Evolutionary conservation across 2,329 filamentous ascomycete genomes (phyloP), one percentile per base, ranked within the genome.

Genomic region (Sporothrix variecibatus): DNA sequence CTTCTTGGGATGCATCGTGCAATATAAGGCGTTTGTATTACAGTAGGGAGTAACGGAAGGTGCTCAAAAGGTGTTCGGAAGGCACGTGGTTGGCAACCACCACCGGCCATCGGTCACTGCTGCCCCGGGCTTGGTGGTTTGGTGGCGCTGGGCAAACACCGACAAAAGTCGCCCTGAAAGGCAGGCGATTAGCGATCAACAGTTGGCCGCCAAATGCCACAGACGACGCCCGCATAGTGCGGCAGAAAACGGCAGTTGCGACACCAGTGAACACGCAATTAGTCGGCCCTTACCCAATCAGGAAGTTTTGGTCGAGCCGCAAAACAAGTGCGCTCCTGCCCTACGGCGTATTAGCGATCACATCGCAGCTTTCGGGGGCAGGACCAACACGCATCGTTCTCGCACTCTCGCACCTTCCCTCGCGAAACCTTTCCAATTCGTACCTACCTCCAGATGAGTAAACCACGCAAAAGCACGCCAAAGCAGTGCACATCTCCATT

Each of bases 251-350:
- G 12, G 53, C 26, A 58, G 11, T 26, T 31, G 53, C 53, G 26
- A 58, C 6, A 58, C n/a, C 51, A 56, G 20, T 4, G 26, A 12
- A 15, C 26, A 17, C 12, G 3, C 23, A 31, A 34, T 6, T 6
- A 5, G 40, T 20, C 46, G n/a, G 49, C 3, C 49, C 68, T 73
- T 71, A 31, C 75, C 73, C 4, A 46, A 72, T 75, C 49, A 43
- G 75, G 75, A 75, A 75, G 43, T 17, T 76, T 75, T 76, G 71
- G 46, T 75, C 73, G 73, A 75, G 53, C 12, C 34, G 64, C 38
- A 51, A 38, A 40, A 23, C 8, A 38, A 28, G 17, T 9, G 8
- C 28, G 7, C 20, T 46, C 17, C 46, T 51, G 12, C n/a, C n/a
- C 6, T 51, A 15, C 46, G 17, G 17, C 12, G 15, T 49, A 49